Conservation (phyloP, 495 filamentous ascomycete genomes). For the Thermochaetoides thermophila region DNA sequence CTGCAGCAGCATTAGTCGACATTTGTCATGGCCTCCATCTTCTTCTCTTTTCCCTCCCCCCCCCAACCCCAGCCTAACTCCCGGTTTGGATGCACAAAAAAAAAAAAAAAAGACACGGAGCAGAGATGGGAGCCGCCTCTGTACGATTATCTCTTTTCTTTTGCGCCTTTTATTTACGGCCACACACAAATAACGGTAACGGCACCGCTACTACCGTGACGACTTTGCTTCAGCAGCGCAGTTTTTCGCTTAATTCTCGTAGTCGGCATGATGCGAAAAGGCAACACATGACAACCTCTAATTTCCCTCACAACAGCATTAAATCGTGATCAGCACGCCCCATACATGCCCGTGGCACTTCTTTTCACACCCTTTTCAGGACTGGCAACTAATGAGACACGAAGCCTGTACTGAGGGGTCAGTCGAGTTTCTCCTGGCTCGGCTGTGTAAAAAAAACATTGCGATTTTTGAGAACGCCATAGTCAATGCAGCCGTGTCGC, state of each 20-base stretch:
- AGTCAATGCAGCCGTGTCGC: too few species aligned
- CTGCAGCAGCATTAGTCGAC: constrained; percentile 22
- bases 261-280: constrained; percentile 20
- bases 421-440: too few species aligned
- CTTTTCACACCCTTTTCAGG: background rate
- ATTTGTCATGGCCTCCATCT: constrained; percentile 13
- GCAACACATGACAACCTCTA: too few species aligned
- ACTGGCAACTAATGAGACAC: constrained; percentile 5
- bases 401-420: too few species aligned
- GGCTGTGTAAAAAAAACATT: too few species aligned
- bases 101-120: constrained; percentile 19
- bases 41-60: constrained; percentile 8
- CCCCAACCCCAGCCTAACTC: too few species aligned
- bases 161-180: constrained; percentile 18
- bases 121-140: constrained; percentile 17
- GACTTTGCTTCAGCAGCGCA: constrained; percentile 15
- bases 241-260: constrained; percentile 16
- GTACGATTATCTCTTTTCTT: constrained; percentile 22
- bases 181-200: too few species aligned
- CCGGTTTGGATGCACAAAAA: constrained; percentile 18
- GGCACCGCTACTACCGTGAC: constrained; percentile 18
- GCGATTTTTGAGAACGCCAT: too few species aligned
- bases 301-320: constrained; percentile 12
- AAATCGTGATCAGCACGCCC: constrained; percentile 13
- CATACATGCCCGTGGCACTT: too few species aligned